phyloP scores from a whole-genome alignment of 2,329 filamentous ascomycete species.

The Sphaerulina musiva region DNA sequence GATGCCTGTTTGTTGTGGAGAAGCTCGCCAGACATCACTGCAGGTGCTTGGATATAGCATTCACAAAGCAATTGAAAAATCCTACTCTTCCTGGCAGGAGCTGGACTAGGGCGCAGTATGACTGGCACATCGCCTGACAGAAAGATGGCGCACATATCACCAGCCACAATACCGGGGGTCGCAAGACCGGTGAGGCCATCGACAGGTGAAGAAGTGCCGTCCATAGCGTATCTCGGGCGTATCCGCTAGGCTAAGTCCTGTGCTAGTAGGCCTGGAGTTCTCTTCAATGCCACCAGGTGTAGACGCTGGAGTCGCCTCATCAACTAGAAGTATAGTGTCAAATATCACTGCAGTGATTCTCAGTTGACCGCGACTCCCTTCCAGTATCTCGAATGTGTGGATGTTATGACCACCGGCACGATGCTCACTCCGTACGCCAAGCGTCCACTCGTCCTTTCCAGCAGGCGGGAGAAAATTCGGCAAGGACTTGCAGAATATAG shows the following conservation, averaged over 20 bases:
- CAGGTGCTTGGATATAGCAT: constrained; percentile 23
- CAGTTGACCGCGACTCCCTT: constrained; percentile 17
- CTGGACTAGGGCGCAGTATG: constrained; percentile 21
- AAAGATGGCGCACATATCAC: constrained; percentile 25
- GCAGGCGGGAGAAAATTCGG: constrained; percentile 22
- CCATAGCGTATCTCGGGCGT: constrained; percentile 23
- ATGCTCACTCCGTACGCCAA: constrained; percentile 23
- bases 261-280: constrained; percentile 2
- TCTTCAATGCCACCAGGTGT: constrained; percentile 19
- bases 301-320: constrained; percentile 24
- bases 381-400: constrained; percentile 26
- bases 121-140: constrained; percentile 30
- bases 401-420: constrained; percentile 25
- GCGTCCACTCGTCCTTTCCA: constrained; percentile 24
- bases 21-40: constrained; percentile 27
- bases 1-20: constrained; percentile 15
- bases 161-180: constrained; percentile 21
- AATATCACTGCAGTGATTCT: constrained; percentile 26
- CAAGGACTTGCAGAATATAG: constrained; percentile 20
- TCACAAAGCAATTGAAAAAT: constrained; percentile 28
- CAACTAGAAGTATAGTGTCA: constrained; percentile 22
- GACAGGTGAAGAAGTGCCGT: constrained; percentile 25
- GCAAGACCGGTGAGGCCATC: constrained; percentile 25
- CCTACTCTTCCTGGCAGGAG: constrained; percentile 14
- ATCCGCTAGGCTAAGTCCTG: background rate